Conservation (phyloP, 495 filamentous ascomycete species). For the Trypethelium eluteriae region DNA sequence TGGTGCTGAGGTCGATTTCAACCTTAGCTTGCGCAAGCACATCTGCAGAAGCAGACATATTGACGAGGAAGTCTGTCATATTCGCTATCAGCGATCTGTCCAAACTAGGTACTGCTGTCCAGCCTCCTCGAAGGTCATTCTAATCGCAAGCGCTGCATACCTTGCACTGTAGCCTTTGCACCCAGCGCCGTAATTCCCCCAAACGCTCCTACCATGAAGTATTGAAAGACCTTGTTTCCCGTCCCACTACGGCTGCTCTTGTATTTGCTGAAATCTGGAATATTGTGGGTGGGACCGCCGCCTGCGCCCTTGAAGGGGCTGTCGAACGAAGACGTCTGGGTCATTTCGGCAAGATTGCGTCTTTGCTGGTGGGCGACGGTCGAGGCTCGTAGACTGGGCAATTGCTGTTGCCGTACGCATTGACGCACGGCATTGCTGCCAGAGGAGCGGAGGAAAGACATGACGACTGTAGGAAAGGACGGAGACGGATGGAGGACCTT, state of each 20-base stretch:
- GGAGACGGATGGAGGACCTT: slow-evolving; percentile 13
- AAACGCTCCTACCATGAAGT: slow-evolving; percentile 97
- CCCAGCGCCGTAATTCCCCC: slow-evolving; percentile 83
- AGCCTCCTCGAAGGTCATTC: slow-evolving; percentile 14
- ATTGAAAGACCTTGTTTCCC: slow-evolving; percentile 78
- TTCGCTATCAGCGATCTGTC: not conserved
- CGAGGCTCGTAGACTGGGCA: slow-evolving; percentile 32
- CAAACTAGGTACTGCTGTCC: not conserved
- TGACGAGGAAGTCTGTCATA: slow-evolving; percentile 86
- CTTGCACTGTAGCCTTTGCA: slow-evolving; percentile 94
- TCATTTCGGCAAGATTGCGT: slow-evolving; percentile 29
- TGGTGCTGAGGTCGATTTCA: slow-evolving; percentile 82
- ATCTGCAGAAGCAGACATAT: slow-evolving; percentile 99
- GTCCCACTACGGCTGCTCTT: slow-evolving; percentile 54
- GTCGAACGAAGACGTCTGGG: slow-evolving; percentile 53
- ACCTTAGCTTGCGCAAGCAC: slow-evolving; percentile 99
- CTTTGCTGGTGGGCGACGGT: slow-evolving; percentile 29
- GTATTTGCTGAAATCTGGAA: slow-evolving; percentile 90
- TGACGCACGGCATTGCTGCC: slow-evolving; percentile 33
- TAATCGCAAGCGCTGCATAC: slow-evolving; percentile 48
- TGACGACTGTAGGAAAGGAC: slow-evolving; percentile 18
- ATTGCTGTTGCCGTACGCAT: slow-evolving; percentile 30
- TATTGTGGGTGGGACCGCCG: slow-evolving; percentile 48
- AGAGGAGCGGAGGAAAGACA: slow-evolving; percentile 36
- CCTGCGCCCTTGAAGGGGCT: slow-evolving; percentile 43